These are phyloP conservation scores for Penicillium crystallinum DNA, from an alignment of 495 filamentous ascomycete species.

Conservation along the genomic window DNA sequence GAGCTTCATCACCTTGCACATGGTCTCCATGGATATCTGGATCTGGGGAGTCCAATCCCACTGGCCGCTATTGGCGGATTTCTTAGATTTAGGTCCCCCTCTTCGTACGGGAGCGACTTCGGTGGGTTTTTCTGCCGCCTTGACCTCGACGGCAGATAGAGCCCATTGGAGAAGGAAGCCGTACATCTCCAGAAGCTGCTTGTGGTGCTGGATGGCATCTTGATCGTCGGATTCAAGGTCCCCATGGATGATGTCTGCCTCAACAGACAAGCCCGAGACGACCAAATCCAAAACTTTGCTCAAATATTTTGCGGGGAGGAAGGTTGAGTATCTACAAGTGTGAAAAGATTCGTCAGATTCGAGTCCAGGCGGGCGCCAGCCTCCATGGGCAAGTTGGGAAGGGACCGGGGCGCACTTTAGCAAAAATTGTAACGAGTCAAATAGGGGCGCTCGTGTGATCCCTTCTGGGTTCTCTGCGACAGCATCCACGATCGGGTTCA, in stretches of 20 bases:
- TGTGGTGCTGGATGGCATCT: constrained; percentile 78
- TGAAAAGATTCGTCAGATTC: constrained; percentile 59
- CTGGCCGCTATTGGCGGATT: constrained; percentile 62
- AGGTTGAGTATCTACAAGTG: constrained; percentile 69
- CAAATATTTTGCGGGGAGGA: constrained; percentile 71
- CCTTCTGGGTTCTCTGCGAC: constrained; percentile 88
- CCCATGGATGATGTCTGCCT: constrained; percentile 78
- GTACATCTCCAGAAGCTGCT: constrained; percentile 87
- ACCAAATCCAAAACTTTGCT: constrained; percentile 93
- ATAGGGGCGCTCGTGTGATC: constrained; percentile 66
- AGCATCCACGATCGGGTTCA: constrained; percentile 91
- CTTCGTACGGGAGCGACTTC: constrained; percentile 61
- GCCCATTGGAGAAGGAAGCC: constrained; percentile 95
- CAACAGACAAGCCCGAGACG: constrained; percentile 86
- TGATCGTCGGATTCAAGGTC: constrained; percentile 91
- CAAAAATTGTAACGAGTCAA: constrained; percentile 92
- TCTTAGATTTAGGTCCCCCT: constrained; percentile 77
- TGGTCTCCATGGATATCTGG: constrained; percentile 80
- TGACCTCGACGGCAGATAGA: constrained; percentile 84
- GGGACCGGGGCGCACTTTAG: constrained; percentile 85
- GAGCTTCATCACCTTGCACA: constrained; percentile 93
- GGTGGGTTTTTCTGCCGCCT: constrained; percentile 81
- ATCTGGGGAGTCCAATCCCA: constrained; percentile 90
- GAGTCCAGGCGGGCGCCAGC: constrained; percentile 35
- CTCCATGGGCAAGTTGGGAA: constrained; percentile 38